Conservation (phyloP, 129 eudicot species). For the Escallonia herrerae region DNA sequence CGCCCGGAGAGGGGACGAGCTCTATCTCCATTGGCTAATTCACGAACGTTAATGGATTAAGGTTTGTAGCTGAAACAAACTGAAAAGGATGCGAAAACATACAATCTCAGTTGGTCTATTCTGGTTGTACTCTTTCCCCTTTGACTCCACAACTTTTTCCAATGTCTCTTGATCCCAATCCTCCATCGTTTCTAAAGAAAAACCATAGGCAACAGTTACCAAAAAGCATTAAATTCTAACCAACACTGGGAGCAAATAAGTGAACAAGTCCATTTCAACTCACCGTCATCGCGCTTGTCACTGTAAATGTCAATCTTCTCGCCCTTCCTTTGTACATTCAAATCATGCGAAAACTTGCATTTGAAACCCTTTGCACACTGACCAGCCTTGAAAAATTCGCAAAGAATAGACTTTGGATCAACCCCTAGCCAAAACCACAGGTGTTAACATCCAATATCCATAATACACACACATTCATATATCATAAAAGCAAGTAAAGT, state of each 20-base stretch:
- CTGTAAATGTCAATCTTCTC: slow-evolving; percentile 65
- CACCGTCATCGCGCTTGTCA: slow-evolving; percentile 65
- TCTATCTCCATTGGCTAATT: background rate
- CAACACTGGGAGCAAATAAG: too few relatives aligned
- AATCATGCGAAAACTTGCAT: slow-evolving; percentile 68
- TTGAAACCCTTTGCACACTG: slow-evolving; percentile 66
- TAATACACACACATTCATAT: too few relatives aligned
- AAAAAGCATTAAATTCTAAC: background rate
- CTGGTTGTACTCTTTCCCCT: slow-evolving; percentile 58
- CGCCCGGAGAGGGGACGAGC: background rate
- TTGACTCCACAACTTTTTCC: slow-evolving; percentile 50
- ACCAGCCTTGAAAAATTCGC: slow-evolving; percentile 63
- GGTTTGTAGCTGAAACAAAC: background rate
- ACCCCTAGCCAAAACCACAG: slow-evolving; percentile 37
- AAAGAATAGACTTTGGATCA: slow-evolving; percentile 63
- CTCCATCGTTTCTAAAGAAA: slow-evolving; percentile 49
- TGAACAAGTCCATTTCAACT: background rate
- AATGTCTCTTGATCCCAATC: slow-evolving; percentile 64
- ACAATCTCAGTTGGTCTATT: slow-evolving; percentile 67
- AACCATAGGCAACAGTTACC: background rate
- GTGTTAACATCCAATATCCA: slow-evolving; percentile 2
- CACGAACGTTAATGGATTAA: background rate
- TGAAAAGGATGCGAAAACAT: slow-evolving; percentile 18
- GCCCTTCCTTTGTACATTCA: slow-evolving; percentile 61
- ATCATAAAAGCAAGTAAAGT: too few relatives aligned